These are phyloP conservation scores for Colletotrichum lupini DNA, from an alignment of 2,329 filamentous ascomycete species.

Conservation along the genomic window DNA sequence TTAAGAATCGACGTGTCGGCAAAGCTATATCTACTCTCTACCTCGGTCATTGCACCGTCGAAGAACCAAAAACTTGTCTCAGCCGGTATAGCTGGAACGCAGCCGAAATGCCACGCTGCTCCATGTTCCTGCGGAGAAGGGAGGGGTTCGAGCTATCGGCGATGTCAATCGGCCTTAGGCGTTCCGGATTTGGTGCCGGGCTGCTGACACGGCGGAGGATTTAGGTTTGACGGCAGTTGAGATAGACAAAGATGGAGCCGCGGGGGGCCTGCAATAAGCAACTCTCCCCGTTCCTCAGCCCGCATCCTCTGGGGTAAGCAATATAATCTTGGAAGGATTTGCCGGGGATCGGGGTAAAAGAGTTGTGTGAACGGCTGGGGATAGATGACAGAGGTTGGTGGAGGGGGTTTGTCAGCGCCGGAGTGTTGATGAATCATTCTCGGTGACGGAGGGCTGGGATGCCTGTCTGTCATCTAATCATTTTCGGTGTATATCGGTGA, in stretches of 20 bases:
- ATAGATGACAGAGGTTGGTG: too few relatives aligned
- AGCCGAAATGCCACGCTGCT: not conserved
- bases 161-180: not conserved
- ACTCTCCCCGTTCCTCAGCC: not conserved
- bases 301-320: not conserved
- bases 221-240: conserved; percentile 27
- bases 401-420: not conserved
- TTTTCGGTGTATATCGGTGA: not conserved
- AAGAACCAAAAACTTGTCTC: not conserved
- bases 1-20: not conserved
- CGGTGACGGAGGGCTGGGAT: not conserved
- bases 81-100: not conserved
- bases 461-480: not conserved
- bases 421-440: not conserved
- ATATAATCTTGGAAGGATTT: not conserved
- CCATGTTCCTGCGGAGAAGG: conserved; percentile 18
- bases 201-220: not conserved
- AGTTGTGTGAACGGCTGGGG: not conserved
- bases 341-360: not conserved
- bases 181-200: conserved; percentile 1
- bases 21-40: not conserved
- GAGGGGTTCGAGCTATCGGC: conserved; percentile 11
- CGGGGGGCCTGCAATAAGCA: not conserved
- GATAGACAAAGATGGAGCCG: not conserved
- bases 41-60: not conserved